Base-by-base conservation (phyloP, 2,329 filamentous ascomycete genomes). In the Venturia pyrina region DNA sequence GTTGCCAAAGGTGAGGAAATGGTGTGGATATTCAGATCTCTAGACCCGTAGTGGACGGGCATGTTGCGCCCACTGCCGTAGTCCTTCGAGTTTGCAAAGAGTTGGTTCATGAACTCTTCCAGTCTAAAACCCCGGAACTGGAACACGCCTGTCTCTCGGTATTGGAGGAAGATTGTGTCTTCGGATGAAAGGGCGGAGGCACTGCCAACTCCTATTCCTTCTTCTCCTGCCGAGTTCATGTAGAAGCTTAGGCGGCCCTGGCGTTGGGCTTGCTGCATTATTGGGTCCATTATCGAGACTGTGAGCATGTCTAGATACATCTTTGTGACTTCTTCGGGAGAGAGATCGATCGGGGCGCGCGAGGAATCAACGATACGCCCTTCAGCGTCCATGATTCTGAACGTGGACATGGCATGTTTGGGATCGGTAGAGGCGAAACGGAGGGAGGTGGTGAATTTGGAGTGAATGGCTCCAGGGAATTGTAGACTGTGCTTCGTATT, bases 211-310 rank as follows among this genome's bases (percentile, higher is more conserved):
- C 91, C 90, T 64, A 96, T 92, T 43, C 93, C 95, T 81, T 99
- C 95, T 79, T 97, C 93, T 66, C 93, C 93, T 0, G 92, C 90
- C 46, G 90, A 93, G 48, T 88, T 82, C 82, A 99, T 98, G 78
- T 99, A 99, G 78, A 99, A 99, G 76, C 89, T 93, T 66, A 96
- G 79, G 24, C 91, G 86, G n/a, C 93, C 93, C 77, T 99, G 95
- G 59, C 95, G 84, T 78, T 99, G 95, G 0, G 95, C 93, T 73
- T 99, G 95, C 73, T 96, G 97, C 93, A 98, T 98, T 75, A 98
- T 90, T 65, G 96, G 77, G 74, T 99, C 95, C 91, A 99, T 95
- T 70, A 98, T 89, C 66, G 56, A 69, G 83, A 82, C 78, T 37
- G 80, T 83, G 66, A 88, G 76, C 86, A 88, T 88, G 71, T 87